Conservation (phyloP, 1,284 basidiomycete genomes). For the Schizophyllum commune region DNA sequence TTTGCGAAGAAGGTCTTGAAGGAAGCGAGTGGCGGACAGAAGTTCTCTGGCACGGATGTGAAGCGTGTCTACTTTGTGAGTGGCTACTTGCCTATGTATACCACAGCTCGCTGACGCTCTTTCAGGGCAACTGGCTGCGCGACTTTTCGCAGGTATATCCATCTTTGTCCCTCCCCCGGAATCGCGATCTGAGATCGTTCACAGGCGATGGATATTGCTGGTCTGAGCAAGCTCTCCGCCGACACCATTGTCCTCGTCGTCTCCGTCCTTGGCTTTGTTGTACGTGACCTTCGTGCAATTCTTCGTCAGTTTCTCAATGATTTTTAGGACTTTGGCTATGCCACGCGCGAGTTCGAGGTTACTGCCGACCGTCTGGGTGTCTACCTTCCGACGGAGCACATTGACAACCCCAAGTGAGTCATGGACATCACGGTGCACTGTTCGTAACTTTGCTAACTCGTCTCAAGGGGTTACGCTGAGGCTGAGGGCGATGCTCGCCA, state of each 20-base stretch:
- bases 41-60: conserved; percentile 53
- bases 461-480: conserved; percentile 58
- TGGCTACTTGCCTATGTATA: conserved; percentile 4
- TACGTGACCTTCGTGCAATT: too few species aligned
- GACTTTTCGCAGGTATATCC: conserved; percentile 50
- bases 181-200: conserved; percentile 14
- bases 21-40: conserved; percentile 34
- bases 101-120: not conserved
- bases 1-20: conserved; percentile 41
- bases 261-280: conserved; percentile 66
- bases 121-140: conserved; percentile 57
- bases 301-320: too few species aligned
- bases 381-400: conserved; percentile 77
- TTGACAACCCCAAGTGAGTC: conserved; percentile 61
- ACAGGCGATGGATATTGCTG: conserved; percentile 76
- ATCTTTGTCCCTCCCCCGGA: not conserved
- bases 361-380: conserved; percentile 79
- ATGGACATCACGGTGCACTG: not conserved
- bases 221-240: conserved; percentile 48
- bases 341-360: conserved; percentile 73
- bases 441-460: not conserved
- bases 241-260: conserved; percentile 71
- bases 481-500: conserved; percentile 65
- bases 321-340: conserved; percentile 68
- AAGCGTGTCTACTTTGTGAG: conserved; percentile 61